A percentile compares a stretch with the other conserved stretches of the same genome.
phyloP scores from a whole-genome alignment of 257 asterid species.

The Capsicum chinense region DNA sequence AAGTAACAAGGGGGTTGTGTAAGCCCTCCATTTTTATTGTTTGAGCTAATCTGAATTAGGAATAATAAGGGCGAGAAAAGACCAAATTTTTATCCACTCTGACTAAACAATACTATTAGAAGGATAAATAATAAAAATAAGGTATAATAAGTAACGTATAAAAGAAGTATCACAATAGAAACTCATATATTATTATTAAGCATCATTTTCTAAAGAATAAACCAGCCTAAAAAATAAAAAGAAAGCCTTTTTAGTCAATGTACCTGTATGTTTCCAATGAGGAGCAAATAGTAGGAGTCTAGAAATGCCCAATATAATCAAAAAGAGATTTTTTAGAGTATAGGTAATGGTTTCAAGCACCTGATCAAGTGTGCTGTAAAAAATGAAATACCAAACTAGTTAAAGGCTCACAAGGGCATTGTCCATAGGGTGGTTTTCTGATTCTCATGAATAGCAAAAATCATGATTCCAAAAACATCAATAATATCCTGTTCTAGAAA shows the following conservation, averaged over 20 bases:
- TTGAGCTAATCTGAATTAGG: neutral
- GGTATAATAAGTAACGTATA: neutral
- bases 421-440: neutral
- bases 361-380: slow-evolving; percentile 87
- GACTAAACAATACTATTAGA: neutral
- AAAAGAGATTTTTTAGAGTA: slow-evolving; percentile 83
- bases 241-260: slow-evolving; percentile 21
- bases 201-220: neutral
- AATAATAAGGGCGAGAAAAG: neutral
- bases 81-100: neutral
- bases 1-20: neutral
- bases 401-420: slow-evolving; percentile 6
- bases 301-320: slow-evolving; percentile 72
- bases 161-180: neutral
- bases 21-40: neutral
- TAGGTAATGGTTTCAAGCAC: slow-evolving; percentile 91
- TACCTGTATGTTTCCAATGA: slow-evolving; percentile 99
- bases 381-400: slow-evolving; percentile 28
- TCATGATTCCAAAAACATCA: too few relatives aligned
- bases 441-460: too few relatives aligned
- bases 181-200: neutral
- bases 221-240: neutral
- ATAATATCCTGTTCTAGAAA: too few relatives aligned
- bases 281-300: slow-evolving; percentile 95
- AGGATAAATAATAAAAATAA: slow-evolving; percentile 1